Base-by-base conservation (phyloP, 192 early-diverging fungal genomes). In the Funneliformis geosporum region DNA sequence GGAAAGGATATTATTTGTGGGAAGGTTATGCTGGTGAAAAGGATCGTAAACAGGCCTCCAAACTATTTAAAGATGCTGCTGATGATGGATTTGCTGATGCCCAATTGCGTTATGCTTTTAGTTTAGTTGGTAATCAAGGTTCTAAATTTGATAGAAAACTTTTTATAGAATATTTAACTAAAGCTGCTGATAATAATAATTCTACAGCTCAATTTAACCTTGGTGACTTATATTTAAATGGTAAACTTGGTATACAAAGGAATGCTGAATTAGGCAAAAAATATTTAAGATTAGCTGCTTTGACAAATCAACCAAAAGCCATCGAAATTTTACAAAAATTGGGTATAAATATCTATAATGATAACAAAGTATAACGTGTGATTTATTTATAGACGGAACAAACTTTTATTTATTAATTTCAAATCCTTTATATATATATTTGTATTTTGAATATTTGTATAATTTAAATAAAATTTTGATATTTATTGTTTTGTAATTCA, bases 311-410 rank as follows among this genome's bases (percentile, higher is more conserved):
- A 43, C 40, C 23, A 25, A 44, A 70, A 12, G 68, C 68, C n/a
- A 70, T 44, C 8, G 42, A 70, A 95, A 97, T 70, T 44, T 44
- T 70, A 44, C 14, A 70, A 44, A 70, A 25, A 23, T 44, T 70
- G 42, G 68, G 23, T 8, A 44, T 70, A 9, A 44, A 46, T 70
- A 33, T 70, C 8, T 70, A 70, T 44, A 23, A 42, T 9, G 65
- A 67, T 42, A 64, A 64, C 18, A 55, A 55, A 14, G 50, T 55
- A 33, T 33, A 33, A 33, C 33, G 0, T 33, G 33, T 2, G 33
- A 33, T 33, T 33, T 33, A 33, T 33, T 33, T 33, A n/a, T 33
- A 33, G 33, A 33, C 33, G 33, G 33, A 33, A 33, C 33, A 0
- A 33, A 33, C 33, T 33, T 33, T 33, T 33, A 33, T 33, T 33